phyloP scores from a whole-genome alignment of 208 protist genomes.

The Trypanosoma lewisi region DNA sequence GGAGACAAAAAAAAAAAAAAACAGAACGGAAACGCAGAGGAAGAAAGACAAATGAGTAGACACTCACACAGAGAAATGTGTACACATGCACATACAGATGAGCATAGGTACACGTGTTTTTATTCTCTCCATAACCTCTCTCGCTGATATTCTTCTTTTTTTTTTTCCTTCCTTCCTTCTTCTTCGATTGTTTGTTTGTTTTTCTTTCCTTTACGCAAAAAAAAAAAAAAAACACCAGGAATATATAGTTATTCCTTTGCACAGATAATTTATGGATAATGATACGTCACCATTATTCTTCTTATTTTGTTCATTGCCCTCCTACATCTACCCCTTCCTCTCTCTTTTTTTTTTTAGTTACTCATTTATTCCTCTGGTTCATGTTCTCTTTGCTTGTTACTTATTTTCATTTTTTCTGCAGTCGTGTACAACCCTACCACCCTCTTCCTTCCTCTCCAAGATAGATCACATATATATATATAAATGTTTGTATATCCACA shows the following conservation, averaged over 20 bases:
- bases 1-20: too few species aligned
- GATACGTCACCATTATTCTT: neutral
- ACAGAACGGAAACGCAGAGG: too few species aligned
- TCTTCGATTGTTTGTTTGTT: constrained; percentile 6
- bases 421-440: neutral
- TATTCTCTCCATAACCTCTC: neutral
- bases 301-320: neutral
- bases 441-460: neutral
- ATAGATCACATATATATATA: neutral
- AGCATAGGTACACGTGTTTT: neutral
- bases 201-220: neutral
- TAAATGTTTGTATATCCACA: neutral
- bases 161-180: constrained; percentile 8
- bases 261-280: too few species aligned
- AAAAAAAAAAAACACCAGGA: neutral
- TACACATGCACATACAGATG: constrained; percentile 3
- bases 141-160: constrained; percentile 7
- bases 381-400: neutral
- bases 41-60: too few species aligned
- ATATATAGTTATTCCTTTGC: too few species aligned
- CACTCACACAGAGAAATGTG: too few species aligned
- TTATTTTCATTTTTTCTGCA: constrained; percentile 2
- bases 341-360: neutral
- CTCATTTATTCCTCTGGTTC: constrained; percentile 7
- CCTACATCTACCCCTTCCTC: neutral